Evolutionary conservation across 371 early-diverging fungal species (phyloP).

Genomic region (Lichtheimia corymbifera): DNA sequence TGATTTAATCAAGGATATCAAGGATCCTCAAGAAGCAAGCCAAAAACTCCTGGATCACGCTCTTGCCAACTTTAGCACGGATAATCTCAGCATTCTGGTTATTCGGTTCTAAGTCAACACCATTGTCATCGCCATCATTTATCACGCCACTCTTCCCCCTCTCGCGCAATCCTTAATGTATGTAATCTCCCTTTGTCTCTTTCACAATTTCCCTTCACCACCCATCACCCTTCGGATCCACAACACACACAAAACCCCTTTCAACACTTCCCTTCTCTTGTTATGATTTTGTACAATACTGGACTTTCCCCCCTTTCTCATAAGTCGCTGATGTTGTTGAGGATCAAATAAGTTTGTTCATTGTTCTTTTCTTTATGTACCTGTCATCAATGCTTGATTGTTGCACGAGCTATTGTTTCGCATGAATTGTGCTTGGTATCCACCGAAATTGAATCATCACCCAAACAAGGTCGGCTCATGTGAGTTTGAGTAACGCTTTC

Average conservation of each 20-base stretch:
- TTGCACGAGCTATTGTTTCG: too few relatives aligned
- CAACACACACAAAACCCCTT: not conserved
- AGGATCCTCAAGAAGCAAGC: constrained; percentile 82
- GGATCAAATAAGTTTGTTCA: too few relatives aligned
- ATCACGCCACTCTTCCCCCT: not conserved
- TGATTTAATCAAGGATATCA: constrained; percentile 77
- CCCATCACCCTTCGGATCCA: too few relatives aligned
- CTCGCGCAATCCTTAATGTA: not conserved
- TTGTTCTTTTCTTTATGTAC: too few relatives aligned
- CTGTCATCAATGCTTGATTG: too few relatives aligned
- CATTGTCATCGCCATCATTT: not conserved
- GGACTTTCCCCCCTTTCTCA: too few relatives aligned
- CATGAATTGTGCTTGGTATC: too few relatives aligned
- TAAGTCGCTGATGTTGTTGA: too few relatives aligned
- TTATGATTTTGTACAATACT: constrained; percentile 9
- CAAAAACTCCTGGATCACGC: constrained; percentile 85
- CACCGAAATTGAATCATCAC: too few relatives aligned
- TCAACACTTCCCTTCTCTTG: not conserved
- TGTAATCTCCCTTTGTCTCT: not conserved
- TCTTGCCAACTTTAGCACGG: constrained; percentile 88
- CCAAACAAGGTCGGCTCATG: too few relatives aligned
- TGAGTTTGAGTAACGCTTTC: too few relatives aligned
- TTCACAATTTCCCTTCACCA: not conserved
- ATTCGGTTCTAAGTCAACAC: constrained; percentile 27
- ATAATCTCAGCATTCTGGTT: constrained; percentile 92